Conservation (phyloP, 441 rosid species). For the Brassica hybrid region DNA sequence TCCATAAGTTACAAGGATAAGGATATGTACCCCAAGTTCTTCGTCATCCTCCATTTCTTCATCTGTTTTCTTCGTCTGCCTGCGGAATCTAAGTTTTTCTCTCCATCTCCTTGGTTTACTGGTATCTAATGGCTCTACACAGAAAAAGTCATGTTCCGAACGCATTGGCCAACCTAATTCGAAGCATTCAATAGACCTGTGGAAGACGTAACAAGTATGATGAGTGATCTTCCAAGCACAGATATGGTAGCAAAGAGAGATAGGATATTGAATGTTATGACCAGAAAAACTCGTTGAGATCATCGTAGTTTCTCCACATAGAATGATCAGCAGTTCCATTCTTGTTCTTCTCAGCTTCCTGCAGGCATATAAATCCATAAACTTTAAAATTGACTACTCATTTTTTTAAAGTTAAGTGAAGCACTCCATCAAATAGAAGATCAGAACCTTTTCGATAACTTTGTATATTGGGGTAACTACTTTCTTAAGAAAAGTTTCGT, state of each 20-base stretch:
- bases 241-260: constrained; percentile 18
- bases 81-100: constrained; percentile 15
- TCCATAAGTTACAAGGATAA: constrained; percentile 33
- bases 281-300: constrained; percentile 97
- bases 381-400: constrained; percentile 35
- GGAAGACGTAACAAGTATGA: constrained; percentile 42
- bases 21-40: constrained; percentile 63
- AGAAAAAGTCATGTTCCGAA: constrained; percentile 77
- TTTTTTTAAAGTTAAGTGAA: neutral
- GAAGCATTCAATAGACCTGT: constrained; percentile 91
- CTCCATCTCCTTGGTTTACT: constrained; percentile 40
- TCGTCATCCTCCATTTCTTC: constrained; percentile 60
- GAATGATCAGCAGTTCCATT: constrained; percentile 90
- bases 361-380: constrained; percentile 39
- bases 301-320: constrained; percentile 98
- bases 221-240: constrained; percentile 34
- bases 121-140: constrained; percentile 42
- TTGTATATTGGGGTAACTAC: constrained; percentile 84
- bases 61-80: constrained; percentile 47
- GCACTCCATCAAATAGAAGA: constrained; percentile 22
- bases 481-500: constrained; percentile 75
- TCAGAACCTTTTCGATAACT: constrained; percentile 72
- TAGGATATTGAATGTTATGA: constrained; percentile 38
- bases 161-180: constrained; percentile 97
- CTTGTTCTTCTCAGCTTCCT: constrained; percentile 90